Evolutionary conservation across 768 basidiomycete genomes (phyloP), one percentile per base, ranked within the genome.

Genomic region (Lanmaoa rubissima): DNA sequence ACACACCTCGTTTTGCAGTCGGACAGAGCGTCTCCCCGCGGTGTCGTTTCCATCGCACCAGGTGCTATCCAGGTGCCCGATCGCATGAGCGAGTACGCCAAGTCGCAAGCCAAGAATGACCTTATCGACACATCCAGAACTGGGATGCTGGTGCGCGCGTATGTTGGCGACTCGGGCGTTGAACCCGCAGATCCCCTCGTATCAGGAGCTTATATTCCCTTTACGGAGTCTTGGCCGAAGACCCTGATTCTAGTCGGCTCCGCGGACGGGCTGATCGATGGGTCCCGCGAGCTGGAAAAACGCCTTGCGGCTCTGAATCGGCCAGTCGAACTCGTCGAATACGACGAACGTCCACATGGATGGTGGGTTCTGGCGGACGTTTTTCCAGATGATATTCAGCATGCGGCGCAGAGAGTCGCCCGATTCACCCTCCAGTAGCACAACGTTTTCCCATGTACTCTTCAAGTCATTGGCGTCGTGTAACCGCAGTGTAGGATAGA

Each of bases 41-140:
- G 87, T 58, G 70, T 90, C 59, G 72, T 82, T 26, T 71, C 86
- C 21, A 75, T 89, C 32, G 74, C 85, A 0, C 88, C 88, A 0
- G 7, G 0, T 4, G 17, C 52, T 6, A 46, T 48, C 7, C 56
- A 24, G 8, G 68, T 64, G 2, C 16, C 4, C 1, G 50, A 60
- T 12, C 1, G 0, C n/a, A 1, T 28, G 14, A 53, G 51, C 42
- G 58, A 58, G 6, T 14, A 52, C 2, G 48, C 53, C 45, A 46
- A 48, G 54, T 36, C 47, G 17, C 43, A 41, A 3, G 26, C 7
- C 4, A 41, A 1, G 14, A 26, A 26, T 1, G 63, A 71, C 32
- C 14, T 55, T 8, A 3, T 60, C 14, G 12, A 36, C 14, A 0
- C 35, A 9, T 16, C 41, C 2, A 1, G 0, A 1, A 39, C 17